Percentiles rank a stretch among this genome's conserved stretches.
Evolutionary conservation across 371 early-diverging fungal species (phyloP).

Genomic region (Choanephora cucurbitarum): DNA sequence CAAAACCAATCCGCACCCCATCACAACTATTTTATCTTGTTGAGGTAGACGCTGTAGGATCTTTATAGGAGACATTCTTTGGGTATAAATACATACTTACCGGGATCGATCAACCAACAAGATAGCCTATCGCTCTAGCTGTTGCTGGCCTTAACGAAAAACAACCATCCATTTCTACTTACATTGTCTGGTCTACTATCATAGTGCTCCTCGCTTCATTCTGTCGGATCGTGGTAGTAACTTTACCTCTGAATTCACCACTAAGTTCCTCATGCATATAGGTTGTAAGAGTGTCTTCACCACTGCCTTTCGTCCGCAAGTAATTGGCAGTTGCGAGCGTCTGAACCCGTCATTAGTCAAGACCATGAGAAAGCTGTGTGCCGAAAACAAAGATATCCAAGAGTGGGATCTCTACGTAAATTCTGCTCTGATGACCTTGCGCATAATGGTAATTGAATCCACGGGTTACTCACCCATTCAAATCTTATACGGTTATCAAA

Average conservation of each 20-base stretch:
- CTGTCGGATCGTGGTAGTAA: conserved; percentile 27
- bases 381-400: not conserved
- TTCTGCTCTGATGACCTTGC: conserved; percentile 13
- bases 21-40: conserved; percentile 3
- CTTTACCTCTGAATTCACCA: conserved; percentile 16
- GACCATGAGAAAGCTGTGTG: conserved; percentile 19
- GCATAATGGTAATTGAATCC: conserved; percentile 17
- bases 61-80: not conserved
- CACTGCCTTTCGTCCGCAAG: conserved; percentile 32
- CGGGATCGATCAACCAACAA: conserved; percentile 12
- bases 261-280: conserved; percentile 4
- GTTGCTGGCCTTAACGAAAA: conserved; percentile 4
- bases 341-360: conserved; percentile 28
- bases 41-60: conserved; percentile 7
- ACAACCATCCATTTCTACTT: not conserved
- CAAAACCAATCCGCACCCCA: conserved; percentile 9
- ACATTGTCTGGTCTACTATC: conserved; percentile 1
- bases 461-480: conserved; percentile 11
- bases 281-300: conserved; percentile 22
- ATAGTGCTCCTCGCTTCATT: conserved; percentile 2
- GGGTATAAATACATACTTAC: conserved; percentile 19
- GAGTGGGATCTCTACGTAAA: conserved; percentile 22
- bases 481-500: conserved; percentile 24
- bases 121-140: conserved; percentile 10
- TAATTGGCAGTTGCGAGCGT: conserved; percentile 38